phyloP scores from a whole-genome alignment of 208 protist species.

The Trypanosoma conorhini region DNA sequence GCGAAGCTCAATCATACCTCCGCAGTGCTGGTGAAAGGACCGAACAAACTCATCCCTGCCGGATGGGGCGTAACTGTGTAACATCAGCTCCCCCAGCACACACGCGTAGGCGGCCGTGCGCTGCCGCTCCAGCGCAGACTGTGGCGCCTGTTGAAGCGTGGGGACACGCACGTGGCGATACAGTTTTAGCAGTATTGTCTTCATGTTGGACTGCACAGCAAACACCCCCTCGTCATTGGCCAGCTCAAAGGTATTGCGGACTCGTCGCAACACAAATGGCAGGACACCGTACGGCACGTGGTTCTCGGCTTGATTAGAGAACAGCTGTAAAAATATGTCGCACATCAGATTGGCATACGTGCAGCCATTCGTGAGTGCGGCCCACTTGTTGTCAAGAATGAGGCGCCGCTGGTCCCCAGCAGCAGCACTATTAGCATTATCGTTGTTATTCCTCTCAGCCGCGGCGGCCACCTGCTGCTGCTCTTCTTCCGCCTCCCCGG shows the following conservation, averaged over 20 bases:
- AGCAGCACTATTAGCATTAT: neutral
- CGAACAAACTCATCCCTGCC: constrained; percentile 51
- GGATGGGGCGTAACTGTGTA: constrained; percentile 33
- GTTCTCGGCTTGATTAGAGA: constrained; percentile 30
- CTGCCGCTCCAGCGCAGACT: constrained; percentile 29
- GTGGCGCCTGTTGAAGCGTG: constrained; percentile 15
- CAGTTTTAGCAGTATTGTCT: constrained; percentile 54
- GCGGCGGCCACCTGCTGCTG: neutral
- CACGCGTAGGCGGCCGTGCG: constrained; percentile 55
- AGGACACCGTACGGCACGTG: constrained; percentile 59
- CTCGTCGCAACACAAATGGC: constrained; percentile 55
- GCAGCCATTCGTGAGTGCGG: constrained; percentile 20
- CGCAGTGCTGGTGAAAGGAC: constrained; percentile 61
- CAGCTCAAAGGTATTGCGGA: constrained; percentile 64
- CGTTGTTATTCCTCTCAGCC: neutral
- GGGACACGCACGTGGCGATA: constrained; percentile 48
- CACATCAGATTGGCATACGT: constrained; percentile 34
- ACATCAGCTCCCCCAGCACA: constrained; percentile 63
- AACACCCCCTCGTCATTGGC: constrained; percentile 40
- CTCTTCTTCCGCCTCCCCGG: neutral
- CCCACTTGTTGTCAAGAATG: constrained; percentile 22
- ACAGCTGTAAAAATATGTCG: constrained; percentile 31
- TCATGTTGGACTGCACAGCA: constrained; percentile 48
- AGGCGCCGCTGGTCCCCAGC: neutral
- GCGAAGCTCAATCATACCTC: constrained; percentile 47